Evolutionary conservation across 441 rosid species (phyloP).

Genomic region (Erysimum pusillum): DNA sequence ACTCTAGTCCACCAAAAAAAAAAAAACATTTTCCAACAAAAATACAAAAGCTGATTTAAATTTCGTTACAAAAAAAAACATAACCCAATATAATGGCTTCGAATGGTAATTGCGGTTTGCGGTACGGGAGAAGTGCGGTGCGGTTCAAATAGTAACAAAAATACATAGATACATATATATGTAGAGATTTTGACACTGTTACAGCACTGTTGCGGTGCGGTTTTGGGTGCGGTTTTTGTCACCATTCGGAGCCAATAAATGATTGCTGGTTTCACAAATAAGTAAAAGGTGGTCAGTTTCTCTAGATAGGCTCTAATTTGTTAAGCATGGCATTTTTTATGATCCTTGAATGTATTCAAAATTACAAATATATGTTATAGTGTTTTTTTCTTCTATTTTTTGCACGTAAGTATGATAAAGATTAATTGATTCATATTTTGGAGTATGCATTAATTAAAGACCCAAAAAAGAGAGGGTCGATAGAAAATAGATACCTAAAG

Average conservation of each 20-base stretch:
- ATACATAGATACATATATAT: too few relatives aligned
- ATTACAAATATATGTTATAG: not conserved
- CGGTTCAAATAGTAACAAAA: too few relatives aligned
- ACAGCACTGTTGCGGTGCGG: too few relatives aligned
- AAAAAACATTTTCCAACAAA: not conserved
- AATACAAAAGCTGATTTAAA: not conserved
- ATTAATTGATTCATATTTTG: not conserved
- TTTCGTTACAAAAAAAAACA: not conserved
- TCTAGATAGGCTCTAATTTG: not conserved
- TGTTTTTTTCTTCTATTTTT: not conserved
- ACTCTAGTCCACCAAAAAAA: conserved; percentile 7
- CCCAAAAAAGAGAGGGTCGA: conserved; percentile 11
- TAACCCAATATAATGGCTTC: too few relatives aligned
- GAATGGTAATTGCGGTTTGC: too few relatives aligned
- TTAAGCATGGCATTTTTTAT: not conserved
- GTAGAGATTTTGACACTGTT: too few relatives aligned
- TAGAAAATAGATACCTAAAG: not conserved
- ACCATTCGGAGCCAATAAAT: not conserved
- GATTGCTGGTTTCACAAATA: conserved; percentile 14
- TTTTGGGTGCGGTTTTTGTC: too few relatives aligned
- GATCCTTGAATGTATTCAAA: not conserved
- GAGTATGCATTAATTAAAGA: conserved; percentile 3
- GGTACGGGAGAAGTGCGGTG: too few relatives aligned
- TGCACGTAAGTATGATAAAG: not conserved
- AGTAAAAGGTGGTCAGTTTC: conserved; percentile 2